Evolutionary conservation across 345 rosid genomes (phyloP).

Genomic region (Litchi chinensis): DNA sequence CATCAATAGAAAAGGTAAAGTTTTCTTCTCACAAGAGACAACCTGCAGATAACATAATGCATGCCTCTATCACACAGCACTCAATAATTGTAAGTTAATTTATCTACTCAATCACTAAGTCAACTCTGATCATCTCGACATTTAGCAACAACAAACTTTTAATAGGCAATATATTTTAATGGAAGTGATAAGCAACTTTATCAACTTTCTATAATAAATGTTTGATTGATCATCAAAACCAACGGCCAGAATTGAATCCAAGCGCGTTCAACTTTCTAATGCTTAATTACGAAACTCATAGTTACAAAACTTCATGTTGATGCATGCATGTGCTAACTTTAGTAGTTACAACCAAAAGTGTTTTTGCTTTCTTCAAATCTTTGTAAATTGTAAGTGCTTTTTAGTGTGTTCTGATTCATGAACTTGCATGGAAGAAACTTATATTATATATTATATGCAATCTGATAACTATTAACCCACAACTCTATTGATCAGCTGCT

Average conservation of each 20-base stretch:
- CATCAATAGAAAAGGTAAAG: not conserved
- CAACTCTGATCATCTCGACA: not conserved
- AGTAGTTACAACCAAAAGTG: not conserved
- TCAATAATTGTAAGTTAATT: not conserved
- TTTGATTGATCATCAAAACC: not conserved
- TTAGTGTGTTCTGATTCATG: not conserved
- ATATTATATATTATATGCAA: conserved; percentile 15
- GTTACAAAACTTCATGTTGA: not conserved
- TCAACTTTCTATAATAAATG: not conserved
- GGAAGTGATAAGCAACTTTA: not conserved
- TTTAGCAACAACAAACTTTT: not conserved
- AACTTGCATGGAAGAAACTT: conserved; percentile 15
- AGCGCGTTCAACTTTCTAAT: not conserved
- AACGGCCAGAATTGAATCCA: not conserved
- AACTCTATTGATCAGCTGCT: not conserved
- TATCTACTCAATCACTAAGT: not conserved
- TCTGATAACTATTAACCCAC: conserved; percentile 31
- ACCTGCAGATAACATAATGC: not conserved
- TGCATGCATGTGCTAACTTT: conserved; percentile 7
- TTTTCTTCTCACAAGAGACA: not conserved
- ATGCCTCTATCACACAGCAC: not conserved
- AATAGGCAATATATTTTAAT: not conserved
- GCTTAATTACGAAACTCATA: not conserved
- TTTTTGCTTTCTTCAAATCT: not conserved
- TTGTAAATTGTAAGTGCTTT: not conserved